These are phyloP conservation scores for Nannochloropsis salina DNA, from an alignment of 108 stramenopile genomes.

Conservation along the genomic window DNA sequence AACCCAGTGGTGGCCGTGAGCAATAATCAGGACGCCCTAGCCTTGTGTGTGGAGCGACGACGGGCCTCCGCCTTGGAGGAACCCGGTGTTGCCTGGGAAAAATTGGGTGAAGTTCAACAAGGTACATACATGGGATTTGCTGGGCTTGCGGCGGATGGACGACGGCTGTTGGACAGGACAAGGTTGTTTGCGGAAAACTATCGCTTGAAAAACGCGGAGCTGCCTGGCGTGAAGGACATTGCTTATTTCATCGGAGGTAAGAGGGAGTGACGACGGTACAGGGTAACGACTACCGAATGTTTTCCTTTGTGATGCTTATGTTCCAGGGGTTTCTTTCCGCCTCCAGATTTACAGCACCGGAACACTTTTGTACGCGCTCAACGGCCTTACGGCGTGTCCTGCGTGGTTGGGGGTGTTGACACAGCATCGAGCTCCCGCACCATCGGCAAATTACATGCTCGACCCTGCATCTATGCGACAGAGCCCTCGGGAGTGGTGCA, in stretches of 20 bases:
- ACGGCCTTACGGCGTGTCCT: constrained; percentile 4
- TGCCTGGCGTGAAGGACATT: not conserved
- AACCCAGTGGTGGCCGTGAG: not conserved
- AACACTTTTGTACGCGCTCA: constrained; percentile 5
- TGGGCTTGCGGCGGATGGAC: not conserved
- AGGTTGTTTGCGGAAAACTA: constrained; percentile 20
- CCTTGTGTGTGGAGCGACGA: not conserved
- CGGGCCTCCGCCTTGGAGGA: not conserved
- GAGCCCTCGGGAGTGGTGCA: constrained; percentile 4
- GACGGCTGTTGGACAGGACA: constrained; percentile 6
- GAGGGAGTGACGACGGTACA: not conserved
- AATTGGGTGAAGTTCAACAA: not conserved
- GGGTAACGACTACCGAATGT: no score
- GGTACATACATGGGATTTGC: not conserved
- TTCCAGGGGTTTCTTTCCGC: not conserved
- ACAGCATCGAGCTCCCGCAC: not conserved
- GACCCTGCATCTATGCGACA: not conserved
- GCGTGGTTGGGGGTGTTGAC: not conserved
- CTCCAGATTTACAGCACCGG: not conserved
- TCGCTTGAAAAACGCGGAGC: not conserved
- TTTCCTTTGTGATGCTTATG: not conserved
- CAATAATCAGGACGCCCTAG: constrained; percentile 2
- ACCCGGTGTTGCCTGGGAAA: not conserved
- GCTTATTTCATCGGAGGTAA: not conserved
- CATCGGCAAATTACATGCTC: not conserved